Evolutionary conservation across 352 stramenopile species (phyloP), one percentile per base, ranked within the genome.

Genomic region (Globisporangium spiculum): DNA sequence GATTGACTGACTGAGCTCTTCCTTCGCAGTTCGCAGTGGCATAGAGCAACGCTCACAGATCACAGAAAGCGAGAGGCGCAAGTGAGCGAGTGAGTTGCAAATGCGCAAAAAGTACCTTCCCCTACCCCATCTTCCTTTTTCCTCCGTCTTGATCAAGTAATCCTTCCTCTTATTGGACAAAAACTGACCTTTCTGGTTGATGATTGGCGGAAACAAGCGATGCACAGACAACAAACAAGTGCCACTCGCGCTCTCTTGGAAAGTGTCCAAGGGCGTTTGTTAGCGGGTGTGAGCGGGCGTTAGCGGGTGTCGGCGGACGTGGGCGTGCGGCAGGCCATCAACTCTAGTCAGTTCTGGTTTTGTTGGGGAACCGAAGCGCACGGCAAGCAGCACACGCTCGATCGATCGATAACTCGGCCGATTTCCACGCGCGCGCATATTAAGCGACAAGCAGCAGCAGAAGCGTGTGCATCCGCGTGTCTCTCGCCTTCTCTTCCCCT

Each of bases 331-430:
- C 56, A 48, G 32, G 56, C 56, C 56, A 62, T 62, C 56, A 62
- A 61, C 32, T 59, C 46, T 66, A 89, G 79, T 86, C 78, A 88
- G 81, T 89, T 86, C 79, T 82, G 77, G 74, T 89, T 89, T 87
- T 80, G 63, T 78, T 69, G 70, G 70, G 58, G 67, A 69, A 67
- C 55, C 53, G 64, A 72, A 67, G 63, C 65, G 18, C 30, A 24
- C 22, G 50, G 53, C 41, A 55, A 65, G 59, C 50, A 63, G 32
- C 44, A 54, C 68, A 54, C 44, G 44, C 44, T 24, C 44, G 44
- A 20, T 50, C 32, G 60, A 32, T 14, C 48, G 34, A 38, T 65
- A 38, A 5, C 38, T 46, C 38, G 38, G 18, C 69, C 44, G 26
- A 57, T 60, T 38, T 65, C 59, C 27, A 27, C 24, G 59, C 38